A percentile compares a stretch with the other conserved stretches of the same genome.
Evolutionary conservation across 257 asterid species (phyloP).

Genomic region (Asclepias syriaca): DNA sequence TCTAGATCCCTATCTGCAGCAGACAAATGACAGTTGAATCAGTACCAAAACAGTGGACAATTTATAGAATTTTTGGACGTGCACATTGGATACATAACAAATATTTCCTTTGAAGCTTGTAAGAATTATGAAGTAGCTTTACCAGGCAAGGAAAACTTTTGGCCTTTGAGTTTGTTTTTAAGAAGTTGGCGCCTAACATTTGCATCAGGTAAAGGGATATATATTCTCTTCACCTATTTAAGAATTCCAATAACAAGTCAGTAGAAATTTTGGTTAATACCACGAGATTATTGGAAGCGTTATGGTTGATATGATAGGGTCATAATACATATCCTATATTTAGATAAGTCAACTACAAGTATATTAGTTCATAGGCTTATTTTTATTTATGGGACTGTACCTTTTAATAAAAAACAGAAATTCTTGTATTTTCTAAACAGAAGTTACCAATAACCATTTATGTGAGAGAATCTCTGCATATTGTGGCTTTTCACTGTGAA

Average conservation of each 20-base stretch:
- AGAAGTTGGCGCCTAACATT: constrained; percentile 75
- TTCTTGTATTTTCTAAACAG: too few species aligned
- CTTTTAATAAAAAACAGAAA: too few species aligned
- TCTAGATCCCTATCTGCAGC: constrained; percentile 77
- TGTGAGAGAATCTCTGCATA: neutral
- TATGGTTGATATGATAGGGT: too few species aligned
- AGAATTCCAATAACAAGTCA: constrained; percentile 10
- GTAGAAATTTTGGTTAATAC: neutral
- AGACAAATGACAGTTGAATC: constrained; percentile 19
- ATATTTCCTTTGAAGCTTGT: neutral
- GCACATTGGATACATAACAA: neutral
- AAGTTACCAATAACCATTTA: neutral
- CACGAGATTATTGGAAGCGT: neutral
- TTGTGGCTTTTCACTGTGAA: neutral
- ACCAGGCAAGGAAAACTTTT: constrained; percentile 88
- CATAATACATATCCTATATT: too few species aligned
- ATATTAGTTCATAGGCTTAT: too few species aligned
- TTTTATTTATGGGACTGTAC: too few species aligned
- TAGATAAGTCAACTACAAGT: too few species aligned
- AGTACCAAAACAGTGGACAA: neutral
- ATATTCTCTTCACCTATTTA: constrained; percentile 88
- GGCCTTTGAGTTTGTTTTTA: constrained; percentile 84
- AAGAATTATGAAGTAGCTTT: constrained; percentile 19
- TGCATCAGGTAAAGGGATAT: constrained; percentile 92
- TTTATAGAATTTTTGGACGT: neutral